A percentile compares a stretch with the other conserved stretches of the same genome.
These are phyloP conservation scores for Tirmania nivea DNA, from an alignment of 495 filamentous ascomycete species.

Conservation along the genomic window DNA sequence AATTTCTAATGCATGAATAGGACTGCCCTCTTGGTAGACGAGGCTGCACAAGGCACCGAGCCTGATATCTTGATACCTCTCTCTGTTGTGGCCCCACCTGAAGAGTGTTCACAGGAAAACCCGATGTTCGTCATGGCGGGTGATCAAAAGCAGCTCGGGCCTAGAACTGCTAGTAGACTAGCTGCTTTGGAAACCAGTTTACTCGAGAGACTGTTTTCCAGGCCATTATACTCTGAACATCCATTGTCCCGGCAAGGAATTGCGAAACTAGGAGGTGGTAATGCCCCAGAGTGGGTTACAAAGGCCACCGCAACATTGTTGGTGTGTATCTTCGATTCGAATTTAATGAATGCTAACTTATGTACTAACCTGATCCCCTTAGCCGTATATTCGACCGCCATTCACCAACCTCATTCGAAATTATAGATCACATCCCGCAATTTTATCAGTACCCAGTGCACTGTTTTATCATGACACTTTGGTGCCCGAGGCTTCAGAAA, in stretches of 20 bases:
- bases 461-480: constrained; percentile 36
- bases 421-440: constrained; percentile 36
- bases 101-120: constrained; percentile 15
- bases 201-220: constrained; percentile 29
- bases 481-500: constrained; percentile 24
- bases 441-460: constrained; percentile 30
- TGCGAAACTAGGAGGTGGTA: neutral
- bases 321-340: neutral
- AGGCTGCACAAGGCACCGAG: constrained; percentile 37
- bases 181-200: constrained; percentile 26
- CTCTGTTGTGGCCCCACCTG: constrained; percentile 29
- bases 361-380: neutral
- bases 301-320: constrained; percentile 14
- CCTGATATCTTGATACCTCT: constrained; percentile 30
- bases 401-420: constrained; percentile 37
- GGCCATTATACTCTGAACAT: constrained; percentile 28
- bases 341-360: too few species aligned
- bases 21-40: constrained; percentile 33
- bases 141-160: constrained; percentile 33
- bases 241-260: constrained; percentile 23
- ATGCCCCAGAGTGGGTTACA: constrained; percentile 7
- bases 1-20: constrained; percentile 24
- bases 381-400: constrained; percentile 26
- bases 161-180: constrained; percentile 24
- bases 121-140: constrained; percentile 34